A percentile compares a stretch with the other conserved stretches of the same genome.
These are phyloP conservation scores for Picea engelmannii DNA, from an alignment of 83 land plant species.

Conservation along the genomic window DNA sequence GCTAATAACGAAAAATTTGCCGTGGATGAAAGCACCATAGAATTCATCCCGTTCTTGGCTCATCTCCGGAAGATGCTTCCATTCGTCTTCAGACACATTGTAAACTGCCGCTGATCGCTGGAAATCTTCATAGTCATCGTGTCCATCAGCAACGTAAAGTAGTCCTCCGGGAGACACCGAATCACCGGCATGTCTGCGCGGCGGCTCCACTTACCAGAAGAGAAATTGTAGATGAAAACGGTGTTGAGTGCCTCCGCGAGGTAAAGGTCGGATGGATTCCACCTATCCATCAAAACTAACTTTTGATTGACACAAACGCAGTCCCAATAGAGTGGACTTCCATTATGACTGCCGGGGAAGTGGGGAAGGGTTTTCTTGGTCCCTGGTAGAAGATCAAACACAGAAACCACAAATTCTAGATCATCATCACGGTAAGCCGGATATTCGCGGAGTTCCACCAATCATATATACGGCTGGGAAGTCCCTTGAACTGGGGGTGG, in stretches of 20 bases:
- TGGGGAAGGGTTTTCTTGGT: slow-evolving; percentile 44
- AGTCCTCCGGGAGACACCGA: slow-evolving; percentile 20
- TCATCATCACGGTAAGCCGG: too few relatives aligned
- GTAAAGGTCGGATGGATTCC: neutral
- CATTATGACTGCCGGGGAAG: neutral
- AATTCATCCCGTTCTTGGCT: too few relatives aligned
- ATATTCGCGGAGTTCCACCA: too few relatives aligned
- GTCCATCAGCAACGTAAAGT: too few relatives aligned
- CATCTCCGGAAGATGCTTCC: too few relatives aligned
- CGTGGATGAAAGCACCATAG: too few relatives aligned
- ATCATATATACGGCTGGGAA: neutral
- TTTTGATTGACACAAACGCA: neutral
- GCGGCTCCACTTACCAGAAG: neutral
- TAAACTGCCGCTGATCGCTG: too few relatives aligned
- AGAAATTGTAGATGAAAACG: neutral
- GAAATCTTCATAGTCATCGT: too few relatives aligned
- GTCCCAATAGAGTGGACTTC: neutral
- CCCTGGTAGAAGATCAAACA: too few relatives aligned
- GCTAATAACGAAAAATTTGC: too few relatives aligned
- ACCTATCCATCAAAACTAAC: slow-evolving; percentile 8
- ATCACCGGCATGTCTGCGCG: neutral
- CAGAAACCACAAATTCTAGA: too few relatives aligned
- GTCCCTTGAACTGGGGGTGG: neutral
- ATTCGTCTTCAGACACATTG: too few relatives aligned
- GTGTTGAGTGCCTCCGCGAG: neutral